Evolutionary conservation across 2,329 filamentous ascomycete genomes (phyloP).

Genomic region (Claviceps fusiformis): DNA sequence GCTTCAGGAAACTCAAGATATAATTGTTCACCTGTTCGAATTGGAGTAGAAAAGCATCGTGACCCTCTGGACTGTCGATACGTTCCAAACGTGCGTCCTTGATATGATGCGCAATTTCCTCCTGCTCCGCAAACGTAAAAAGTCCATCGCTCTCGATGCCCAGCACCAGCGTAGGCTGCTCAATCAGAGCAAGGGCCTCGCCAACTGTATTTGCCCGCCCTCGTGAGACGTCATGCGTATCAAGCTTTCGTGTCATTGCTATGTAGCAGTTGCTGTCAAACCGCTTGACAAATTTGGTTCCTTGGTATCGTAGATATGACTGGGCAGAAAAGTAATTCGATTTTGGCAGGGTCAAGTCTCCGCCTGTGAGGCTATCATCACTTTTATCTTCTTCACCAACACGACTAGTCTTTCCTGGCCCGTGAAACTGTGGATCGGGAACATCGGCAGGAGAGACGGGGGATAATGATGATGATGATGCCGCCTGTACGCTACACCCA

Average conservation of each 20-base stretch:
- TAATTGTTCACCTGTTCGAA: constrained; percentile 94
- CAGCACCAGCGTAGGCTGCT: constrained; percentile 81
- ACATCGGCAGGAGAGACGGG: constrained; percentile 10
- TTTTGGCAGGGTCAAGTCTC: constrained; percentile 35
- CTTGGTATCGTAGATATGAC: constrained; percentile 93
- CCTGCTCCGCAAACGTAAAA: constrained; percentile 93
- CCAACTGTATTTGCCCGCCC: constrained; percentile 54
- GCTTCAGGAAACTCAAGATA: constrained; percentile 68
- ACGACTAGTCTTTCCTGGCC: constrained; percentile 24
- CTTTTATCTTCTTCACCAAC: constrained; percentile 16
- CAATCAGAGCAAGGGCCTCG: constrained; percentile 65
- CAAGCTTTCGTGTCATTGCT: constrained; percentile 91
- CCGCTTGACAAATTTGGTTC: constrained; percentile 87
- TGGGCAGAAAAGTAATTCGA: constrained; percentile 96
- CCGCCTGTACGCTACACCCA: constrained; percentile 14
- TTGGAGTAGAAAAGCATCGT: constrained; percentile 91
- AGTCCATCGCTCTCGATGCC: constrained; percentile 93
- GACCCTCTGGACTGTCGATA: constrained; percentile 88
- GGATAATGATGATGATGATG: constrained; percentile 4
- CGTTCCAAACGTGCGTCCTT: constrained; percentile 64
- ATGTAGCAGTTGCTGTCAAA: constrained; percentile 99
- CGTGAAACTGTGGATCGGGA: constrained; percentile 55
- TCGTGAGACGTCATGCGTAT: constrained; percentile 89
- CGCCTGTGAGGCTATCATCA: constrained; percentile 33
- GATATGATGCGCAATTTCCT: constrained; percentile 76